Percentiles rank a stretch among this genome's conserved stretches.
phyloP scores from a whole-genome alignment of 2,329 filamentous ascomycete genomes.

The Exophiala viscosa region DNA sequence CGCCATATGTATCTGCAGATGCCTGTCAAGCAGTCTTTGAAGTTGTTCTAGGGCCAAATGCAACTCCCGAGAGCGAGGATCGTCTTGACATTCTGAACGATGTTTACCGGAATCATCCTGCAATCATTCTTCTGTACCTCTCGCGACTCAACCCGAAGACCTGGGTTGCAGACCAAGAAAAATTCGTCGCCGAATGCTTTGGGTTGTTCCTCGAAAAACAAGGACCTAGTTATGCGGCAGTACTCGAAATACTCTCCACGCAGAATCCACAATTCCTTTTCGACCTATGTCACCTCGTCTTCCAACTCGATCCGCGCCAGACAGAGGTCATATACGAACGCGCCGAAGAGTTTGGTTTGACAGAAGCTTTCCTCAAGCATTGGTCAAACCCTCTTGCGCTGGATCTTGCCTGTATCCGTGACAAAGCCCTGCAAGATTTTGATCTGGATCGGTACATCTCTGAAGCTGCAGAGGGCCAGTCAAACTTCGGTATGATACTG shows the following conservation, averaged over 20 bases:
- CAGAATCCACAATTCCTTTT: slow-evolving; percentile 86
- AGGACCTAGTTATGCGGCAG: slow-evolving; percentile 76
- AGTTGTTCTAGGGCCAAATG: slow-evolving; percentile 47
- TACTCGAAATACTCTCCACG: slow-evolving; percentile 85
- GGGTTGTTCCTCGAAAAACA: slow-evolving; percentile 78
- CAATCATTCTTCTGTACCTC: slow-evolving; percentile 50
- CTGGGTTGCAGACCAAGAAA: slow-evolving; percentile 48
- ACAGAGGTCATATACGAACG: slow-evolving; percentile 72
- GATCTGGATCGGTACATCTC: slow-evolving; percentile 79
- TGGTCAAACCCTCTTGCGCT: slow-evolving; percentile 79
- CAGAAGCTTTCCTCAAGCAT: slow-evolving; percentile 69
- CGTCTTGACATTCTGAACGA: slow-evolving; percentile 56
- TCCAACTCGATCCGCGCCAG: slow-evolving; percentile 65
- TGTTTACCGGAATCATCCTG: slow-evolving; percentile 54
- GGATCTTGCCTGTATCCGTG: slow-evolving; percentile 80
- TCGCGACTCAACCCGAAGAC: slow-evolving; percentile 45
- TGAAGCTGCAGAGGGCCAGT: slow-evolving; percentile 42
- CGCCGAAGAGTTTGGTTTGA: slow-evolving; percentile 76
- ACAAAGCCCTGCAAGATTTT: slow-evolving; percentile 59
- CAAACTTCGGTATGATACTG: slow-evolving; percentile 45
- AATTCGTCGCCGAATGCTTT: slow-evolving; percentile 54
- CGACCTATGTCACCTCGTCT: slow-evolving; percentile 71
- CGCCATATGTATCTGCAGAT: slow-evolving; percentile 82
- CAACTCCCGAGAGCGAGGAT: slow-evolving; percentile 51
- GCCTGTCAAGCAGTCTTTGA: slow-evolving; percentile 68